Base-by-base conservation (phyloP, 116 monocot genomes). In the Papilionanthe hybrid region DNA sequence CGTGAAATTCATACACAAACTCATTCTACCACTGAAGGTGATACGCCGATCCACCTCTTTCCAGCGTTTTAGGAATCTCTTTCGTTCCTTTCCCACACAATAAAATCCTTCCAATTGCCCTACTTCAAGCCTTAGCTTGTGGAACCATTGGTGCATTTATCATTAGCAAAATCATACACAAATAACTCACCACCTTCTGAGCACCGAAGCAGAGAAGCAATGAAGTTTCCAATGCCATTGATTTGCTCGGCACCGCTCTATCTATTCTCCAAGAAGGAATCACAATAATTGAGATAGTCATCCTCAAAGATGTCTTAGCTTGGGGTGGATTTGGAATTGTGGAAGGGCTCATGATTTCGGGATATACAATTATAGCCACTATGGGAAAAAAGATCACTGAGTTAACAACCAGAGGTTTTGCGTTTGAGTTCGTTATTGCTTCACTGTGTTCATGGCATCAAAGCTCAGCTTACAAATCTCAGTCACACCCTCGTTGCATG, bases 301-400 rank as follows among this genome's bases (percentile, higher is more conserved):
- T 98, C 50, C 97, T 94, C 1, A 80, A 22, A 29, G 97, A 98
- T 55, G 92, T 98, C 25, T 92, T 98, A 45, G 94, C 91, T 5
- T 98, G 97, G 97, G 97, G 94, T 53, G 97, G 97, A 15, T 98
- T 98, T 63, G 97, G 97, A 17, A 98, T 98, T 42, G 94, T 98
- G 13, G 94, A 94, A 0, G 97, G 97, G 66, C 89, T 98, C 25
- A 93, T 85, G 86, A 91, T 98, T 87, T 98, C 94, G 94, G 97
- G 97, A 0, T 91, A 98, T 43, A 84, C 94, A 56, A 94, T 98
- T 67, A 98, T 98, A 50, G 92, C 97, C 20, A 98, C 97, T 20
- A 98, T 98, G n/a, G 97, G 97, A 23, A 94, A 92, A 86, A 98
- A 94, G 72, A 98, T 98, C 25, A 98, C 94, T 0, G 97, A 98